Evolutionary conservation across 2,329 filamentous ascomycete genomes (phyloP).

Genomic region (Colletotrichum musae): DNA sequence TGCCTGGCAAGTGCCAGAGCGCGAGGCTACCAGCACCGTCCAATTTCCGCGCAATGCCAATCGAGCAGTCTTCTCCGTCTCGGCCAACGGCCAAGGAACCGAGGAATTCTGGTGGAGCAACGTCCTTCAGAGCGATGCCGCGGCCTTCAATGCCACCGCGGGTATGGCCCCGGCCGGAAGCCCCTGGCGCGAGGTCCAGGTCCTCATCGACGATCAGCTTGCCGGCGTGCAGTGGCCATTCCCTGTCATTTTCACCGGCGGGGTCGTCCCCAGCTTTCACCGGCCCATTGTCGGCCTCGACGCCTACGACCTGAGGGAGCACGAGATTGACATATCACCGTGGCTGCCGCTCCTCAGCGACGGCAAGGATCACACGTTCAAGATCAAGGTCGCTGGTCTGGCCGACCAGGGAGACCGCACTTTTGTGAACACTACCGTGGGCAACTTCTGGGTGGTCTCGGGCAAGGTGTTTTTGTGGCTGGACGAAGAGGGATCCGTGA

Average conservation of each 20-base stretch:
- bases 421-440: conserved; percentile 68
- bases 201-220: conserved; percentile 79
- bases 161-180: conserved; percentile 76
- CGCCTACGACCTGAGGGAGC: conserved; percentile 83
- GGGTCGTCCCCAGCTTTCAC: conserved; percentile 82
- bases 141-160: conserved; percentile 70
- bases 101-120: conserved; percentile 94
- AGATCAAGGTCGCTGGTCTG: conserved; percentile 77
- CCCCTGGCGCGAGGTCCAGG: conserved; percentile 83
- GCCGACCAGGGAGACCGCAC: conserved; percentile 66
- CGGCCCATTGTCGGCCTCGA: conserved; percentile 84
- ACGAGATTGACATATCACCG: conserved; percentile 86
- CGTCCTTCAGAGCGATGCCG: conserved; percentile 73
- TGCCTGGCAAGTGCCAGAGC: conserved; percentile 76
- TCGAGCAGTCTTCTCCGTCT: conserved; percentile 81
- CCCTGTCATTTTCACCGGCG: conserved; percentile 86
- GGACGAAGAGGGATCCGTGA: conserved; percentile 65
- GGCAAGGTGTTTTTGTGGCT: conserved; percentile 88
- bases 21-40: conserved; percentile 72
- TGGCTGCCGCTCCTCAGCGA: conserved; percentile 81
- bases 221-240: conserved; percentile 87
- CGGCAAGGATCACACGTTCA: conserved; percentile 75
- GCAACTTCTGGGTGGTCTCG: conserved; percentile 81
- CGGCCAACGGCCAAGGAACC: conserved; percentile 80
- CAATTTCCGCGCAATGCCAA: conserved; percentile 76